These are phyloP conservation scores for Houttuynia cordata DNA, from an alignment of 164 flowering plant genomes.

Conservation along the genomic window DNA sequence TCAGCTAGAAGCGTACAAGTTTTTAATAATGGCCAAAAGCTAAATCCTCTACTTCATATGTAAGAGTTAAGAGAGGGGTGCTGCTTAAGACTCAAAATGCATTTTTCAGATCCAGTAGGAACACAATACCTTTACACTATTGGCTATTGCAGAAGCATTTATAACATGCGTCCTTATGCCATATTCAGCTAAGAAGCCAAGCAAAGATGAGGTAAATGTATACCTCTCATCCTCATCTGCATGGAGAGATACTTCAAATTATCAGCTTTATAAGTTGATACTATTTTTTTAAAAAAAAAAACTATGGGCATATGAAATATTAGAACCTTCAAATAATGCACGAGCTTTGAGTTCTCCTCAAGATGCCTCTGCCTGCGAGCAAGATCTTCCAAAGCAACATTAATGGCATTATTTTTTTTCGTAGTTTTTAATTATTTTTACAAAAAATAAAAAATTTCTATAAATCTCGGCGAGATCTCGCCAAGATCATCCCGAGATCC, in stretches of 20 bases:
- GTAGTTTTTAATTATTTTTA: no score
- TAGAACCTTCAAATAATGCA: slow-evolving; percentile 63
- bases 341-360: slow-evolving; percentile 61
- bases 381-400: slow-evolving; percentile 55
- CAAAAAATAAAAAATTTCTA: no score
- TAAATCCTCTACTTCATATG: no score
- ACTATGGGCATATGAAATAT: neutral
- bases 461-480: no score
- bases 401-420: slow-evolving; percentile 56
- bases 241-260: slow-evolving; percentile 22
- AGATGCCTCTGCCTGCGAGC: slow-evolving; percentile 60
- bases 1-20: neutral
- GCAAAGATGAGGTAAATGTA: slow-evolving; percentile 62
- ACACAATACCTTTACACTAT: slow-evolving; percentile 43
- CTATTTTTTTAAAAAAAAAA: neutral
- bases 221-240: slow-evolving; percentile 72
- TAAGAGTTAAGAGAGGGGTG: no score
- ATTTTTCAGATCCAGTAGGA: no score
- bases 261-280: neutral
- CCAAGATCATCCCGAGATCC: no score
- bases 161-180: slow-evolving; percentile 54
- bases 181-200: slow-evolving; percentile 64
- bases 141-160: slow-evolving; percentile 57
- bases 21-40: neutral
- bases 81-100: no score